phyloP scores from a whole-genome alignment of 257 asterid genomes.

The Solanum pinnatisectum region DNA sequence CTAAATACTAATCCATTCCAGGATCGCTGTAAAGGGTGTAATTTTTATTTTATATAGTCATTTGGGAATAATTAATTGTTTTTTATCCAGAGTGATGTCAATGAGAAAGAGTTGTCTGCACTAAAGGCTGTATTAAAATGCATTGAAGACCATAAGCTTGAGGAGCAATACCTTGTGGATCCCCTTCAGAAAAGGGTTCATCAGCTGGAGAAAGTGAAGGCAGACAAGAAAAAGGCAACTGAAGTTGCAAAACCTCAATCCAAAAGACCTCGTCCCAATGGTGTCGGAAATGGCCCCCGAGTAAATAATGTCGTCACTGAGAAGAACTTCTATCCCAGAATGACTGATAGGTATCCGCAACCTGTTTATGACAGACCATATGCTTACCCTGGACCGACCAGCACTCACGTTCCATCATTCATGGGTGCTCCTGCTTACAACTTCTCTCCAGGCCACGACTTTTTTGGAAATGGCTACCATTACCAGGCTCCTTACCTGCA shows the following conservation, averaged over 20 bases:
- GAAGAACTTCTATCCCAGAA: slow-evolving; percentile 57
- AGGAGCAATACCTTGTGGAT: slow-evolving; percentile 58
- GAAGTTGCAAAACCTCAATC: slow-evolving; percentile 95
- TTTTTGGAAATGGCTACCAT: slow-evolving; percentile 82
- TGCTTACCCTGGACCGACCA: slow-evolving; percentile 51
- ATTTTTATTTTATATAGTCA: not conserved
- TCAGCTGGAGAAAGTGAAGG: slow-evolving; percentile 86
- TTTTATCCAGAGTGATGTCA: slow-evolving; percentile 57
- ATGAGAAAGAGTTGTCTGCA: slow-evolving; percentile 85
- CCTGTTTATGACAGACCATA: slow-evolving; percentile 63
- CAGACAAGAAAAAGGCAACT: slow-evolving; percentile 87
- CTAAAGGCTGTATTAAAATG: slow-evolving; percentile 86
- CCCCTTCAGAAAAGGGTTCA: slow-evolving; percentile 79
- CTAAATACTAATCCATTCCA: not conserved
- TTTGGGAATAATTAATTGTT: not conserved
- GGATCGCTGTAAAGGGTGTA: not conserved
- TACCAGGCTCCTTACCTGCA: slow-evolving; percentile 92
- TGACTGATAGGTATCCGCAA: slow-evolving; percentile 70
- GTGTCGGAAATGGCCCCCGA: slow-evolving; percentile 54
- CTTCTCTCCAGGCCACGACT: slow-evolving; percentile 73
- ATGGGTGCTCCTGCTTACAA: slow-evolving; percentile 50
- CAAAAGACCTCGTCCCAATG: slow-evolving; percentile 86
- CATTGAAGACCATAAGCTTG: slow-evolving; percentile 87
- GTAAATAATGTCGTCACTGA: slow-evolving; percentile 38
- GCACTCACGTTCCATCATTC: slow-evolving; percentile 46